Evolutionary conservation across 306 rosid species (phyloP).

Genomic region (Sphenostylis stenocarpa): DNA sequence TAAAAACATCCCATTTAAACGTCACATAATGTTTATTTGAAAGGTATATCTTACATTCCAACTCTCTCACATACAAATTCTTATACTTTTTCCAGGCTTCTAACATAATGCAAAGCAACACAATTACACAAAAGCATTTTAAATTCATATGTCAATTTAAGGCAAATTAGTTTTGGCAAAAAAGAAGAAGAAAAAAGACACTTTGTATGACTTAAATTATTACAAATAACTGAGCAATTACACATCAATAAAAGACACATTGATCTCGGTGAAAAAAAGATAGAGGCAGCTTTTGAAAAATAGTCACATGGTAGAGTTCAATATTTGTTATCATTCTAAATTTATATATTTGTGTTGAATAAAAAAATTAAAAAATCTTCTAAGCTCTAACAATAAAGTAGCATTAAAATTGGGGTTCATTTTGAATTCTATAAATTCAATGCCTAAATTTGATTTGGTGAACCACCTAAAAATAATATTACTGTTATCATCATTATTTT

Average conservation of each 20-base stretch:
- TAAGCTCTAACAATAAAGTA: neutral
- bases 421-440: neutral
- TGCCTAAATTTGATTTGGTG: neutral
- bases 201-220: neutral
- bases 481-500: neutral
- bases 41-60: too few relatives aligned
- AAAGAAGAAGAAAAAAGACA: neutral
- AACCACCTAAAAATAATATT: neutral
- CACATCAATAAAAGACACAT: neutral
- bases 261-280: neutral
- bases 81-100: too few relatives aligned
- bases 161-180: too few relatives aligned
- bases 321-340: neutral
- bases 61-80: too few relatives aligned
- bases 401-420: conserved; percentile 1
- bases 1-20: too few relatives aligned
- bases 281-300: neutral
- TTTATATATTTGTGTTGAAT: neutral
- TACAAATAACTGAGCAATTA: neutral
- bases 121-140: too few relatives aligned
- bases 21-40: too few relatives aligned
- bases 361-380: neutral
- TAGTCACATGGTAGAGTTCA: neutral
- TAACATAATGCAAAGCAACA: too few relatives aligned
- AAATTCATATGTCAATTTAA: too few relatives aligned